Base-by-base conservation (phyloP, 1,284 basidiomycete species). In the Ganoderma resinaceum region DNA sequence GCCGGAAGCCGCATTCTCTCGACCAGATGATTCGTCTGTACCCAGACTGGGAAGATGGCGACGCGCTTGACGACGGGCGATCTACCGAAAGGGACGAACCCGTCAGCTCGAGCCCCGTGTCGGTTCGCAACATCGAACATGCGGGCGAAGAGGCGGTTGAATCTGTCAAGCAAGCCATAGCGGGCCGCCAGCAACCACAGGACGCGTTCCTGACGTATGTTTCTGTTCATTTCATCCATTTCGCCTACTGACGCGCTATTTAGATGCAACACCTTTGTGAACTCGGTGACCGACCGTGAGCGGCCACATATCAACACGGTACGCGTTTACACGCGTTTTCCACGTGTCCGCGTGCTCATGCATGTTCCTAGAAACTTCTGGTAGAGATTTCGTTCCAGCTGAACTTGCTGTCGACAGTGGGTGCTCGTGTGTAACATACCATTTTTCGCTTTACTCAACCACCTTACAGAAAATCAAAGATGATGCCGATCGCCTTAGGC, bases 11-110 rank as follows among this genome's bases (percentile, higher is more conserved):
- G 5, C 75, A 75, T 35, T 71, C 61, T 5, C 69, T 74, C 1
- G 72, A 75, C 20, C 40, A 65, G 20, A 71, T 78, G 61, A 71
- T 78, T 23, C 71, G 68, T 20, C 70, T 79, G 8, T 79, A 70
- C 46, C 69, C 72, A 6, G 66, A 73, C 62, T 73, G 65, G 55
- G 65, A 72, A 35, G 52, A 66, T 14, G 62, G 52, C 0, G 40
- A 43, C 23, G n/a, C 53, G 46, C 65, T 33, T 62, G 38, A 59
- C 18, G 20, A 26, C 18, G 23, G 29, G 42, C 29, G 63, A 1
- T 26, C 37, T 40, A 12, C n/a, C 12, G 8, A 26, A 16, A 14
- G 23, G n/a, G 63, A 53, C 11, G 65, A 64, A 4, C 6, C 67
- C 20, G 20, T 70, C 26, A 66, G 58, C 40, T 68, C 65, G 5